phyloP scores from a whole-genome alignment of 73 alveolate genomes.

The Paramecium bursaria region DNA sequence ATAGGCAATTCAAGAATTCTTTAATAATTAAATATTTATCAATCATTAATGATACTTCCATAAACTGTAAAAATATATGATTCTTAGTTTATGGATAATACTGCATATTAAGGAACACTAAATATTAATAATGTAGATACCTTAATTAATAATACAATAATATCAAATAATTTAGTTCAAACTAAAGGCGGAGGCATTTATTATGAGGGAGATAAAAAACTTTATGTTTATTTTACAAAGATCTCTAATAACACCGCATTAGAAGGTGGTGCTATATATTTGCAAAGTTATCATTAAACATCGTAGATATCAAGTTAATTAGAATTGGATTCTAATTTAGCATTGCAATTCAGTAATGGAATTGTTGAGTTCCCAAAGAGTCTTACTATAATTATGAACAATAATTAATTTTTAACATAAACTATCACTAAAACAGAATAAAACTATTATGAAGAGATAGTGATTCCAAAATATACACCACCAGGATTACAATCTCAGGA shows the following conservation, averaged over 20 bases:
- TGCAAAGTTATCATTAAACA: not conserved
- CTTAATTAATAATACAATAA: not conserved
- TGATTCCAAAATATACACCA: not conserved
- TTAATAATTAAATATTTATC: not conserved
- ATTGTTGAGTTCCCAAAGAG: not conserved
- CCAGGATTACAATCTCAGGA: not conserved
- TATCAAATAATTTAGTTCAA: not conserved
- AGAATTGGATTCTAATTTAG: not conserved
- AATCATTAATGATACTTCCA: no score
- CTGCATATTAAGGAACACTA: not conserved
- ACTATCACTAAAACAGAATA: not conserved
- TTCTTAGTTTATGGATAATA: not conserved
- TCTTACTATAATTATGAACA: not conserved
- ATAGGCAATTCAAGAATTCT: not conserved
- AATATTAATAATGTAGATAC: not conserved
- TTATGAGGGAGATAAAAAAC: not conserved
- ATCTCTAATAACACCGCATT: not conserved
- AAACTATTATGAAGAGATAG: not conserved
- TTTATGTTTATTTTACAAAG: not conserved
- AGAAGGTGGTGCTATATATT: slow-evolving; percentile 23
- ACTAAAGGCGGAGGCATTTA: not conserved
- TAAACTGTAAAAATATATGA: not conserved
- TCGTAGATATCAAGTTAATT: not conserved
- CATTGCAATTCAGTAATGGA: not conserved
- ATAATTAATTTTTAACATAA: not conserved